These are phyloP conservation scores for Pistacia integerrima DNA, from an alignment of 345 rosid species.

Conservation along the genomic window DNA sequence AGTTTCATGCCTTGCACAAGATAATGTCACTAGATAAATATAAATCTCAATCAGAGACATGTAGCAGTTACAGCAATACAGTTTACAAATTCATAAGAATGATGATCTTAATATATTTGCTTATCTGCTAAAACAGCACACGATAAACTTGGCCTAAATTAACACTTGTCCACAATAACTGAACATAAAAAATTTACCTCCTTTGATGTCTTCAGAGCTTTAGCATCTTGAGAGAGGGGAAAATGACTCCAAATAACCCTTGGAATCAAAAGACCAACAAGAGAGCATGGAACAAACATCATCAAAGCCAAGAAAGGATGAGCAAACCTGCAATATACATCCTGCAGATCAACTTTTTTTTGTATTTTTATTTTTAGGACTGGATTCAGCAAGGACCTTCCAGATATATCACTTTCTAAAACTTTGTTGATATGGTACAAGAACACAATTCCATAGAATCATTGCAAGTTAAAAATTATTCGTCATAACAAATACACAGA, in stretches of 20 bases:
- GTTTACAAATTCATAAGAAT: slow-evolving; percentile 8
- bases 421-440: background rate
- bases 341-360: background rate
- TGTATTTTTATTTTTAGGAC: background rate
- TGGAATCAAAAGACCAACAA: slow-evolving; percentile 80
- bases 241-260: slow-evolving; percentile 49
- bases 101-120: slow-evolving; percentile 1
- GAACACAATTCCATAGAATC: background rate
- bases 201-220: slow-evolving; percentile 53
- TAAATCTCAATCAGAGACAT: slow-evolving; percentile 4
- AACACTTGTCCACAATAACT: background rate
- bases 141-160: slow-evolving; percentile 2
- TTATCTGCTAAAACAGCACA: background rate
- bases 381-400: background rate
- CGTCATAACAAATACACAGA: background rate
- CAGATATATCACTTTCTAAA: slow-evolving; percentile 15
- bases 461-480: no score
- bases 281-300: slow-evolving; percentile 85
- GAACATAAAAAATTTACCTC: slow-evolving; percentile 52
- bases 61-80: background rate
- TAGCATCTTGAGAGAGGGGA: slow-evolving; percentile 64
- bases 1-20: background rate
- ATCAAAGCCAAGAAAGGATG: slow-evolving; percentile 79
- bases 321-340: slow-evolving; percentile 80
- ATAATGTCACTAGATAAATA: background rate